Percentiles rank a stretch among this genome's conserved stretches.
Conservation (phyloP, 2,329 filamentous ascomycete species). For the Talaromyces sp. region DNA sequence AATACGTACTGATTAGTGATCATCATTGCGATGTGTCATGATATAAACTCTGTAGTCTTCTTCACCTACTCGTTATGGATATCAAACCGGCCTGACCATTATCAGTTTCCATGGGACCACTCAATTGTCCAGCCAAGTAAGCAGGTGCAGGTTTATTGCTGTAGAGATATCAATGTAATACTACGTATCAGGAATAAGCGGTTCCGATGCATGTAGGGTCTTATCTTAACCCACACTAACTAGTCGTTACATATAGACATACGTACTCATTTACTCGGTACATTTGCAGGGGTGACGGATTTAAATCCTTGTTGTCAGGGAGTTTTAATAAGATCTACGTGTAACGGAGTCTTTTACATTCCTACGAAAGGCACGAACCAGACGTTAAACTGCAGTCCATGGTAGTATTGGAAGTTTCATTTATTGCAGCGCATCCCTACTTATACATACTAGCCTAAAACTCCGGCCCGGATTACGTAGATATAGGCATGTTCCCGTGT, state of each 20-base stretch:
- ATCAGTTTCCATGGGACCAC: neutral
- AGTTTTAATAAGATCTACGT: neutral
- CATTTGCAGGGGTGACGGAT: neutral
- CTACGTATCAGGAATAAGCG: neutral
- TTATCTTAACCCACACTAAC: neutral
- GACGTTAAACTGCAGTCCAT: neutral
- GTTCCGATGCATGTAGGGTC: neutral
- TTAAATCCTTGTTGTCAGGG: neutral
- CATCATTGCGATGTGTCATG: neutral
- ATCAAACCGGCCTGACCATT: neutral
- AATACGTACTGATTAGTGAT: neutral
- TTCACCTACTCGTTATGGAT: neutral
- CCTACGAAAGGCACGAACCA: neutral
- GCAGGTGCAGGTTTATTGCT: neutral
- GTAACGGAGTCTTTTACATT: neutral
- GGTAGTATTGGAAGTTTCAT: neutral
- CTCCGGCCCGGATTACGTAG: neutral
- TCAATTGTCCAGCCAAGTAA: neutral
- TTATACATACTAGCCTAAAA: no score
- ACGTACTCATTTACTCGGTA: no score
- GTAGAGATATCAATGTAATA: no score
- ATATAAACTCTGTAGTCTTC: no score
- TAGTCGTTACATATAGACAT: neutral
- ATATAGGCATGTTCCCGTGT: neutral
- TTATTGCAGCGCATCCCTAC: neutral